Conservation (phyloP, 176 grass and related monocot genomes). For the Thalia dealbata region DNA sequence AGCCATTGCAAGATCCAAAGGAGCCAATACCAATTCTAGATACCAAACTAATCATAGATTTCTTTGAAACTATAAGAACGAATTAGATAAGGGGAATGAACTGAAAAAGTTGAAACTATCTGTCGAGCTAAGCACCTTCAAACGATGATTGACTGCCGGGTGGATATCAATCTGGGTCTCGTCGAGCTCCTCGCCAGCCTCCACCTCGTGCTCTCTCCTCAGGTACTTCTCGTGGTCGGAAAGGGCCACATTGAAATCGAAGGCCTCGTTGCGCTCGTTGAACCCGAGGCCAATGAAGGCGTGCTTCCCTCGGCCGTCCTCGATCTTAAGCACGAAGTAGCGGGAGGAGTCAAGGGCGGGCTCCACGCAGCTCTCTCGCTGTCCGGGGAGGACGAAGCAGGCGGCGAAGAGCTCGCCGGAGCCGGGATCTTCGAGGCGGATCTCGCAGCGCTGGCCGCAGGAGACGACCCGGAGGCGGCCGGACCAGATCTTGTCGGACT, state of each 20-base stretch:
- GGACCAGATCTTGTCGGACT: conserved; percentile 96
- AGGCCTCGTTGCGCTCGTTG: conserved; percentile 91
- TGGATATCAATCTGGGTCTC: conserved; percentile 73
- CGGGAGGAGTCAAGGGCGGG: conserved; percentile 88
- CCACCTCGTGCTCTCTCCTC: conserved; percentile 94
- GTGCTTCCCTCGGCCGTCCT: conserved; percentile 76
- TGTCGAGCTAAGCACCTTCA: conserved; percentile 41
- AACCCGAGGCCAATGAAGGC: conserved; percentile 95
- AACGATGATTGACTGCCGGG: conserved; percentile 75
- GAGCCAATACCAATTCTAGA: neutral
- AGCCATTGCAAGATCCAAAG: neutral
- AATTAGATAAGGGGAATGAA: neutral
- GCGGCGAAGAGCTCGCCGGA: conserved; percentile 88
- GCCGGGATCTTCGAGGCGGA: conserved; percentile 84
- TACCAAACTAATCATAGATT: neutral
- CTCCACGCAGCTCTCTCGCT: conserved; percentile 59
- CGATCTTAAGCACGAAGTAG: conserved; percentile 91
- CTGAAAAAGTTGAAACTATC: neutral
- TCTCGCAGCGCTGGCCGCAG: conserved; percentile 74
- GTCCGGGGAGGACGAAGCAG: conserved; percentile 64
- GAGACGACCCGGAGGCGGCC: conserved; percentile 94
- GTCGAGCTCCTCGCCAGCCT: conserved; percentile 44
- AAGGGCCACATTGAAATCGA: conserved; percentile 93
- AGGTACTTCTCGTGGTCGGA: conserved; percentile 98
- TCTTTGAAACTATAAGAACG: neutral